These are phyloP conservation scores for Ogataea angusta DNA, from an alignment of 805 yeast species.

Conservation along the genomic window DNA sequence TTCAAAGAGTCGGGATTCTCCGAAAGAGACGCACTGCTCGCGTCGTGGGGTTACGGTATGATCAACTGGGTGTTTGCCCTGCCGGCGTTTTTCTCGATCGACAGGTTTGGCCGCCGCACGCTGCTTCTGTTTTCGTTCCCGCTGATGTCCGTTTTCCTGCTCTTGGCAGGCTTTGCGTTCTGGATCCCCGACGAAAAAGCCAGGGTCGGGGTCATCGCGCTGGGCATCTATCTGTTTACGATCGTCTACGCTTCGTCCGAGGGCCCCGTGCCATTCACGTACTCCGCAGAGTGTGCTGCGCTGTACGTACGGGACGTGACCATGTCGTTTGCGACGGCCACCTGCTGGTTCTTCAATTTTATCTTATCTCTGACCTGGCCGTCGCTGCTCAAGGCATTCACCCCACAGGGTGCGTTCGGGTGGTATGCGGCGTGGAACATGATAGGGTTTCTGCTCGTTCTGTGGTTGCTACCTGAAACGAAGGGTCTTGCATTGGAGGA, in stretches of 20 bases:
- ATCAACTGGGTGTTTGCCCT: constrained; percentile 76
- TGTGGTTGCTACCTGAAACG: constrained; percentile 72
- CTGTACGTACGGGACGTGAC: constrained; percentile 76
- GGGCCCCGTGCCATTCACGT: constrained; percentile 89
- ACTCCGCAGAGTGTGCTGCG: constrained; percentile 83
- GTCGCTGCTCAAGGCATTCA: constrained; percentile 58
- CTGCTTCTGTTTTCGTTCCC: constrained; percentile 60
- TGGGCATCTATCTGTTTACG: constrained; percentile 72
- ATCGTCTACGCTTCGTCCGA: constrained; percentile 79
- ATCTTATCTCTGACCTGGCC: constrained; percentile 79
- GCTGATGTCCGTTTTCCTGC: constrained; percentile 55
- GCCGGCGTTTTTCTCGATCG: constrained; percentile 80
- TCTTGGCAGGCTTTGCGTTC: constrained; percentile 68
- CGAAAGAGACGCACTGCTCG: constrained; percentile 61
- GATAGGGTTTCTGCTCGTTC: constrained; percentile 64
- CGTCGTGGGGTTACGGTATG: constrained; percentile 86
- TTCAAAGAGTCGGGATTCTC: constrained; percentile 66
- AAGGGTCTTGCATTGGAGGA: constrained; percentile 72
- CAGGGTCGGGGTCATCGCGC: constrained; percentile 62
- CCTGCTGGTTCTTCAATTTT: constrained; percentile 72
- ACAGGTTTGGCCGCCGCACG: constrained; percentile 69
- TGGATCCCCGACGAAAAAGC: constrained; percentile 55
- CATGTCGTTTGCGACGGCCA: constrained; percentile 74
- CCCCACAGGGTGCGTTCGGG: constrained; percentile 82
- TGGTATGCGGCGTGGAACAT: constrained; percentile 86